These are phyloP conservation scores for Suillus clintonianus DNA, from an alignment of 768 basidiomycete genomes.

Conservation along the genomic window DNA sequence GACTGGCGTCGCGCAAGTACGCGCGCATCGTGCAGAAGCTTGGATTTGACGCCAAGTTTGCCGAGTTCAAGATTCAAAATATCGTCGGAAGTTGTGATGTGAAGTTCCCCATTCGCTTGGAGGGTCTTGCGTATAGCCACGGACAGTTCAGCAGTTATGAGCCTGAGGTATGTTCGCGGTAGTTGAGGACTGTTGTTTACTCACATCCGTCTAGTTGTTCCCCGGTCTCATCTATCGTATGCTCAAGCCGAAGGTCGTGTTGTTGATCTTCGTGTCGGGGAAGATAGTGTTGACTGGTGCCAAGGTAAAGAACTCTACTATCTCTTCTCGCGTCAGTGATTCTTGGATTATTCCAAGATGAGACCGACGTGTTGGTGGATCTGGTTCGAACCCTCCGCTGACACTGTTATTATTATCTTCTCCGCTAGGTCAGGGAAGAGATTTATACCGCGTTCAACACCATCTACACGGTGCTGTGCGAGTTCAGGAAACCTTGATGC, in stretches of 20 bases:
- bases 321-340: conserved; percentile 34
- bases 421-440: conserved; percentile 88
- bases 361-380: conserved; percentile 44
- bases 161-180: conserved; percentile 73
- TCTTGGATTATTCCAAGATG: conserved; percentile 19
- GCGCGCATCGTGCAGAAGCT: conserved; percentile 99
- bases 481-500: conserved; percentile 83
- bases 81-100: conserved; percentile 98
- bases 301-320: conserved; percentile 64
- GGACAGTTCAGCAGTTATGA: conserved; percentile 98
- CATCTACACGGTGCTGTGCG: conserved; percentile 97
- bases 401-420: conserved; percentile 41
- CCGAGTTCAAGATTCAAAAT: conserved; percentile 99
- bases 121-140: conserved; percentile 96
- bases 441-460: conserved; percentile 99
- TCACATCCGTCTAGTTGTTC: conserved; percentile 67
- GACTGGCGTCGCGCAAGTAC: conserved; percentile 96
- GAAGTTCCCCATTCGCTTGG: conserved; percentile 97
- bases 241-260: conserved; percentile 99
- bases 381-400: conserved; percentile 52
- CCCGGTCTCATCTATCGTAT: conserved; percentile 99
- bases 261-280: conserved; percentile 98
- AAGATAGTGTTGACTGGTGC: conserved; percentile 99
- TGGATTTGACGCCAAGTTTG: conserved; percentile 98
- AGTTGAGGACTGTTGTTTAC: background rate